Percentiles rank a stretch among this genome's conserved stretches.
Conservation (phyloP, 129 eudicot genomes). For the Kitagawia praeruptora region DNA sequence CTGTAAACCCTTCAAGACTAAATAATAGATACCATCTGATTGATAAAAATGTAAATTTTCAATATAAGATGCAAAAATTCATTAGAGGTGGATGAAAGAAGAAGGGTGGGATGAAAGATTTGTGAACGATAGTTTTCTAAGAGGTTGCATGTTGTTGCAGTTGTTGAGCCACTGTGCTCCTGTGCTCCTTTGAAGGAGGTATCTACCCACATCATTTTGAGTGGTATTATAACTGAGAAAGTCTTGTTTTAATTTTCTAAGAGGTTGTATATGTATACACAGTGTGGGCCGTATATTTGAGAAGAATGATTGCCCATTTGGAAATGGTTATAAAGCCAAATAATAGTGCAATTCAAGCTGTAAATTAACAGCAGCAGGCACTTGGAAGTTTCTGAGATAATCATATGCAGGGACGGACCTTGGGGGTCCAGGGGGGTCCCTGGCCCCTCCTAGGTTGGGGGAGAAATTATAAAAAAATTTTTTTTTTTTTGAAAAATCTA, state of each 20-base stretch:
- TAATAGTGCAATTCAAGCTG: background rate
- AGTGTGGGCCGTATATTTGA: background rate
- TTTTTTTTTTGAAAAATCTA: too few species aligned
- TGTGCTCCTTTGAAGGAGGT: too few species aligned
- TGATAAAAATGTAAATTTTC: background rate
- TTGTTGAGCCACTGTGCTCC: too few species aligned
- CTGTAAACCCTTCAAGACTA: background rate
- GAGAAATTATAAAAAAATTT: too few species aligned
- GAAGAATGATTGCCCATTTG: background rate
- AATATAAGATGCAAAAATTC: background rate
- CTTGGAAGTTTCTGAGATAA: background rate
- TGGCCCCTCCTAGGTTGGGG: too few species aligned
- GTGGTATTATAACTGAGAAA: too few species aligned
- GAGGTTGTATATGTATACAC: background rate
- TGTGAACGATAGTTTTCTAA: background rate
- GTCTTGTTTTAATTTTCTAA: too few species aligned
- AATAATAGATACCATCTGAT: background rate
- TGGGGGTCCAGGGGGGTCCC: too few species aligned
- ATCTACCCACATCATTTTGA: too few species aligned
- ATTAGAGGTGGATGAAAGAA: background rate
- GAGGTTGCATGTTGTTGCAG: too few species aligned
- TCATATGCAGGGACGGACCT: too few species aligned
- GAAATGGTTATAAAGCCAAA: background rate
- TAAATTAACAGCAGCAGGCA: background rate
- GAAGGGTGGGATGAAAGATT: background rate